Conservation (phyloP, 768 basidiomycete genomes). For the Russula brevipes region DNA sequence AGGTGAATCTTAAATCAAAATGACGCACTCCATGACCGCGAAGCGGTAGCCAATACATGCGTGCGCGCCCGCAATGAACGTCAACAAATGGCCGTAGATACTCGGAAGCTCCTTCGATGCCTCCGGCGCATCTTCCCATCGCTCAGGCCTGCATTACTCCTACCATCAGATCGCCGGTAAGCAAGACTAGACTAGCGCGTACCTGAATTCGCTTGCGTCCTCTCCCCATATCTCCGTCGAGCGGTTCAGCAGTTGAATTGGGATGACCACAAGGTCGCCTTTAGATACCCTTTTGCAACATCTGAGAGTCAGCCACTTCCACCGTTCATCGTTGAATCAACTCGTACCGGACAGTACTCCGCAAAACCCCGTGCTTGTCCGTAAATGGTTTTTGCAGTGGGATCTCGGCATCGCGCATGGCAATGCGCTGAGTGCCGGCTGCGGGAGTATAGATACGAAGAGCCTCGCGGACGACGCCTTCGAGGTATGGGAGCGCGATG, state of each 20-base stretch:
- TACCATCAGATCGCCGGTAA: background rate
- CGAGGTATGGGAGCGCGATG: conserved; percentile 32
- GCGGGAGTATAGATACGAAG: conserved; percentile 31
- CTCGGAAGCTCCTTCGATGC: conserved; percentile 16
- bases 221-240: conserved; percentile 32
- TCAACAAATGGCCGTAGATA: conserved; percentile 25
- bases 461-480: conserved; percentile 32
- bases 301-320: background rate
- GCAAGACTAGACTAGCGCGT: background rate
- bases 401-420: conserved; percentile 30
- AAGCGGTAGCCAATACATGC: conserved; percentile 33
- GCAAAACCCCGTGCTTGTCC: conserved; percentile 22
- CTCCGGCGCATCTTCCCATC: conserved; percentile 23
- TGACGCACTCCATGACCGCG: conserved; percentile 27
- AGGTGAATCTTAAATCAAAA: background rate
- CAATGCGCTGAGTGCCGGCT: conserved; percentile 26
- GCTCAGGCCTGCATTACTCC: conserved; percentile 18
- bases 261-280: conserved; percentile 26
- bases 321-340: no score
- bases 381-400: conserved; percentile 29
- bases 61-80: conserved; percentile 32
- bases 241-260: conserved; percentile 29
- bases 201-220: conserved; percentile 33
- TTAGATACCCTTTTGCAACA: conserved; percentile 12
- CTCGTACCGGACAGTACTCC: conserved; percentile 22